Conservation (phyloP, 2,329 filamentous ascomycete genomes). For the Aphanoascus verrucosus region DNA sequence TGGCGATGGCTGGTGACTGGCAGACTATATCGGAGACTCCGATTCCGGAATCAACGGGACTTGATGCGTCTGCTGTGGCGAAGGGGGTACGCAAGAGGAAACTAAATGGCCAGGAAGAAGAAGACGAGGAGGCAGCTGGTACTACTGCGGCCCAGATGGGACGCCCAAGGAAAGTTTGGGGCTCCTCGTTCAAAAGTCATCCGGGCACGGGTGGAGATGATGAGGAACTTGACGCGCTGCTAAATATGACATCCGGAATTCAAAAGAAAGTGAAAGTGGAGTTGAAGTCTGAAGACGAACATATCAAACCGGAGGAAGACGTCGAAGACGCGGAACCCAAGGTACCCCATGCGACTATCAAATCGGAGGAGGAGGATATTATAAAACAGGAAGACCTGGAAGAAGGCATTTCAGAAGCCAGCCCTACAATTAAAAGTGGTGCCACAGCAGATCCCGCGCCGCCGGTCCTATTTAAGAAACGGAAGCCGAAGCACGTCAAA, state of each 20-base stretch:
- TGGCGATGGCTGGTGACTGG: slow-evolving; percentile 88
- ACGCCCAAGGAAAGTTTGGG: slow-evolving; percentile 33
- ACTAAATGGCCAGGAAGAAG: slow-evolving; percentile 34
- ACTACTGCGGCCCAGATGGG: slow-evolving; percentile 21
- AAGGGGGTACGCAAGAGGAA: slow-evolving; percentile 39
- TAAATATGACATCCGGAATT: slow-evolving; percentile 32
- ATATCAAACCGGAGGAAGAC: neutral
- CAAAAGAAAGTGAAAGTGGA: slow-evolving; percentile 19
- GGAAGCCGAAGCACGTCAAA: slow-evolving; percentile 37
- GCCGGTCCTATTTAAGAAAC: slow-evolving; percentile 40
- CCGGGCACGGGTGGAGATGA: slow-evolving; percentile 27
- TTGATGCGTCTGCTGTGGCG: slow-evolving; percentile 33
- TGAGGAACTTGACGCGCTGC: slow-evolving; percentile 35
- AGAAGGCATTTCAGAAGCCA: slow-evolving; percentile 9
- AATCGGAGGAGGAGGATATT: slow-evolving; percentile 18
- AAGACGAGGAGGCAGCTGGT: slow-evolving; percentile 31
- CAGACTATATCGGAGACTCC: slow-evolving; percentile 50
- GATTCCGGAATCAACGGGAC: slow-evolving; percentile 28
- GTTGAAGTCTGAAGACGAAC: slow-evolving; percentile 10
- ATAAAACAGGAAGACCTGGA: slow-evolving; percentile 24
- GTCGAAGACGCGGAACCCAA: neutral
- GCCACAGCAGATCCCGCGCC: slow-evolving; percentile 10
- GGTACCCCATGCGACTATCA: neutral
- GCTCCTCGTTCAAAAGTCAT: slow-evolving; percentile 31
- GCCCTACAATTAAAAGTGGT: slow-evolving; percentile 14